Base-by-base conservation (phyloP, 2,329 filamentous ascomycete genomes). In the Teratosphaeria nubilosa region DNA sequence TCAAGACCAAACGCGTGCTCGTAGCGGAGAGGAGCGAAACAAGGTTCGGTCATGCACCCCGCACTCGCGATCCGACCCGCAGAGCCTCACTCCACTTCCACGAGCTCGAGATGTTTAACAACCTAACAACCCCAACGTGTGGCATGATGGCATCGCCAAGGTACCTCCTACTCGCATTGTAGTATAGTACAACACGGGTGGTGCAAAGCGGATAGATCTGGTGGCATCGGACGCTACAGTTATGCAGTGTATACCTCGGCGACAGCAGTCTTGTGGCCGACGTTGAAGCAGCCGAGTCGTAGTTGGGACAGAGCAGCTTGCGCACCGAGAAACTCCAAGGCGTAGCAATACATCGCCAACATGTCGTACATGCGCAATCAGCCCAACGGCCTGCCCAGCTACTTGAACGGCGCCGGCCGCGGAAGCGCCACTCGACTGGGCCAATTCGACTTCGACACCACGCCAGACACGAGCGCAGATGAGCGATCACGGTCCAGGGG, bases 401-500 rank as follows among this genome's bases (percentile, higher is more conserved):
- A 54, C 20, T 27, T 13, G 48, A 57, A 57, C 45, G 45, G 56
- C 27, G 22, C 22, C n/a, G 53, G 31, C 20, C 16, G 7, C 6
- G 53, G 41, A 25, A 52, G 59, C 31, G 55, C 57, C 31, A 50
- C 51, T 53, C 70, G 66, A 48, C 62, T 73, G 20, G 66, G 64
- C 11, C 68, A 69, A 55, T 73, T 70, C 63, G 68, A 72, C 56
- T 68, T 70, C 59, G 70, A 72, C 45, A 70, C 67, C 58, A 72
- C 67, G 54, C 64, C 67, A 30, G 70, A 70, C 53, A 71, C 65
- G 27, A 72, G 69, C 57, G 69, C 69, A 30, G 70, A 72, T 27
- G 70, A 71, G 48, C 67, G 74, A 9, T 70, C 67, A 54, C 61
- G 68, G 51, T 71, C 68, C 51, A 64, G 73, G 37, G 69, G 74